Conservation (phyloP, 2,329 filamentous ascomycete species). For the Dactylella cylindrospora region DNA sequence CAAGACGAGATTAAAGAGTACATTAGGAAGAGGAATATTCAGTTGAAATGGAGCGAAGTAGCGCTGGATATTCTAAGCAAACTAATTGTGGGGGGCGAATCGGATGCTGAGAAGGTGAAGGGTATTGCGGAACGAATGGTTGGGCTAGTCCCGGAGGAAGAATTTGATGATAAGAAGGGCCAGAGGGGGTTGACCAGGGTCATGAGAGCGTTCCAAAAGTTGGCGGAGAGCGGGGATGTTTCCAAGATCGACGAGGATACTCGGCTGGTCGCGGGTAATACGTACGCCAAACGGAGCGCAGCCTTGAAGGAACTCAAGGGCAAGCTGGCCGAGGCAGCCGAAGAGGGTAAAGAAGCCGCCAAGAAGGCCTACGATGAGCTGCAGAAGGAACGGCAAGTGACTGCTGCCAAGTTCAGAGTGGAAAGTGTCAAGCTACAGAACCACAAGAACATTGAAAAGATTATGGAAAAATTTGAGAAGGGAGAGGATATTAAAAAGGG, state of each 20-base stretch:
- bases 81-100: constrained; percentile 16
- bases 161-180: constrained; percentile 15
- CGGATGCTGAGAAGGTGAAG: constrained; percentile 13
- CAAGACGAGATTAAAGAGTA: constrained; percentile 13
- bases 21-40: constrained; percentile 17
- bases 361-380: constrained; percentile 16
- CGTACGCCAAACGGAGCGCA: constrained; percentile 26
- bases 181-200: constrained; percentile 18
- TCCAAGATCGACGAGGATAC: constrained; percentile 15
- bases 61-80: constrained; percentile 30
- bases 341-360: neutral
- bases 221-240: constrained; percentile 24
- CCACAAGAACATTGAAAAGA: constrained; percentile 19
- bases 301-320: constrained; percentile 28
- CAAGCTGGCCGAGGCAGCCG: constrained; percentile 21
- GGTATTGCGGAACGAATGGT: constrained; percentile 23
- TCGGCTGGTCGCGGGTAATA: constrained; percentile 8
- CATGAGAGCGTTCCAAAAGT: constrained; percentile 21
- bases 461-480: constrained; percentile 10
- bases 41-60: constrained; percentile 34
- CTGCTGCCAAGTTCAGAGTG: constrained; percentile 15
- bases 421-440: constrained; percentile 30
- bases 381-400: constrained; percentile 3
- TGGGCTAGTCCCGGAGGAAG: constrained; percentile 6
- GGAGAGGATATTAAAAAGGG: constrained; percentile 11